These are phyloP conservation scores for Coniochaeta ligniaria DNA, from an alignment of 2,329 filamentous ascomycete genomes.

Conservation along the genomic window DNA sequence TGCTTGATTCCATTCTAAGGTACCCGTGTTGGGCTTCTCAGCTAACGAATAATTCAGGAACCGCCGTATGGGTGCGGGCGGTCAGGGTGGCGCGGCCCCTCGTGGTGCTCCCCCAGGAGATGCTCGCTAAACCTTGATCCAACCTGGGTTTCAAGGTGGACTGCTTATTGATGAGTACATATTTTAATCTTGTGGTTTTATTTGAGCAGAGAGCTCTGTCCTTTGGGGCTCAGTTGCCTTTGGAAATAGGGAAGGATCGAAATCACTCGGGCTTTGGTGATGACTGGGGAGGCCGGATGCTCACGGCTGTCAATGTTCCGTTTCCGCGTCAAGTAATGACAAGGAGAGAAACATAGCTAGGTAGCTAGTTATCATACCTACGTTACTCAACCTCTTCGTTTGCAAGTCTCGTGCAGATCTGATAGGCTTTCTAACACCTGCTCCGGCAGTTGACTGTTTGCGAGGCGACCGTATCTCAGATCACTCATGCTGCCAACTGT, in stretches of 20 bases:
- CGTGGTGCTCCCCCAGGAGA: slow-evolving; percentile 18
- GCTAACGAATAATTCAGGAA: slow-evolving; percentile 25
- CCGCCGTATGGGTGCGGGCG: slow-evolving; percentile 17
- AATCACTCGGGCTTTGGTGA: neutral
- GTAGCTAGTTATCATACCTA: neutral
- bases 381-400: slow-evolving; percentile 21
- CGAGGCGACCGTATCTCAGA: slow-evolving; percentile 70
- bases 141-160: neutral
- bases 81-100: slow-evolving; percentile 10
- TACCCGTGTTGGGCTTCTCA: neutral
- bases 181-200: slow-evolving; percentile 5
- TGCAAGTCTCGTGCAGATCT: slow-evolving; percentile 57
- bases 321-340: neutral
- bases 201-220: neutral
- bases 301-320: neutral
- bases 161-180: slow-evolving; percentile 5
- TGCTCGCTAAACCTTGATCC: slow-evolving; percentile 12
- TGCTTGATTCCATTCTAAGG: slow-evolving; percentile 9
- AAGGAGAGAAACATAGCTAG: neutral
- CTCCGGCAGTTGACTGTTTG: slow-evolving; percentile 53
- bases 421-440: slow-evolving; percentile 63
- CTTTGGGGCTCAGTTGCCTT: neutral
- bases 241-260: neutral
- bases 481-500: slow-evolving; percentile 72
- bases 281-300: neutral